These are phyloP conservation scores for Citrus sp. DNA, from an alignment of 345 rosid genomes.

Conservation along the genomic window DNA sequence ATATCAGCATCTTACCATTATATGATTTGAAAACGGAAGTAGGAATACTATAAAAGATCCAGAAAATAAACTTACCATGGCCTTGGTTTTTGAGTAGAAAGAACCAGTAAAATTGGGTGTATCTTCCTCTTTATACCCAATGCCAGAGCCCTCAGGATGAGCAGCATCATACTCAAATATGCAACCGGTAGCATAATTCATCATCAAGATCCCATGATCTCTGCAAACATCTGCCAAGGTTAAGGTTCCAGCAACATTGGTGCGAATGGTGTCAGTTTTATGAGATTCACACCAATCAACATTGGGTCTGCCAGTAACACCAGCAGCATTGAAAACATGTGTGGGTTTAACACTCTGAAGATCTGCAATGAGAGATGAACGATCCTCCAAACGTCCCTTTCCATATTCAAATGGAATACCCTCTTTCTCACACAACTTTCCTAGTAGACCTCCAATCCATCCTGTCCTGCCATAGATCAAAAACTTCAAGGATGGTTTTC, in stretches of 20 bases:
- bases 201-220: slow-evolving; percentile 67
- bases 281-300: slow-evolving; percentile 98
- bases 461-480: slow-evolving; percentile 89
- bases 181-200: slow-evolving; percentile 90
- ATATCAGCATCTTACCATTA: background rate
- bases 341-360: slow-evolving; percentile 67
- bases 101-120: slow-evolving; percentile 78
- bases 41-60: background rate
- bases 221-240: slow-evolving; percentile 83
- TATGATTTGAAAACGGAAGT: background rate
- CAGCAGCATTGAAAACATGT: slow-evolving; percentile 90
- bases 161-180: slow-evolving; percentile 83
- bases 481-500: slow-evolving; percentile 54
- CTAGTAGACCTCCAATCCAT: slow-evolving; percentile 90
- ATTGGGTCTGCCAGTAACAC: slow-evolving; percentile 91
- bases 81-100: slow-evolving; percentile 84
- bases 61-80: slow-evolving; percentile 48
- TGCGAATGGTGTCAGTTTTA: slow-evolving; percentile 79
- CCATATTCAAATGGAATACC: slow-evolving; percentile 75
- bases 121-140: slow-evolving; percentile 80
- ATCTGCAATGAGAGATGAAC: slow-evolving; percentile 67
- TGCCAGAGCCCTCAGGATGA: slow-evolving; percentile 81
- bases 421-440: slow-evolving; percentile 73
- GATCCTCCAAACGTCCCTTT: slow-evolving; percentile 77
- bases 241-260: slow-evolving; percentile 82